Conservation (phyloP, 371 early-diverging fungal genomes). For the Circinella umbellata region DNA sequence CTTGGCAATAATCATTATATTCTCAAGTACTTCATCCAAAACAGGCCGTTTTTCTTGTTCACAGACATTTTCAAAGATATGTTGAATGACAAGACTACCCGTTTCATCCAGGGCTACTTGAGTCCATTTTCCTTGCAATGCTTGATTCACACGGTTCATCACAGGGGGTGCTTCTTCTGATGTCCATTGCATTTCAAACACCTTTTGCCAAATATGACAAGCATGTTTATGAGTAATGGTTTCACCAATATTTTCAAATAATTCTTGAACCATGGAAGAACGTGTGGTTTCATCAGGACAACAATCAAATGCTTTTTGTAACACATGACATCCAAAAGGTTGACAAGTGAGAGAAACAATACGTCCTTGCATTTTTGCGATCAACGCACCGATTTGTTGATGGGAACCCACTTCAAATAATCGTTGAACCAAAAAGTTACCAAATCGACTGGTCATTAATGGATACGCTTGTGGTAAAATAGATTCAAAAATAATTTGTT, state of each 20-base stretch:
- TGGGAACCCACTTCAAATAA: slow-evolving; percentile 70
- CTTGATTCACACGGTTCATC: slow-evolving; percentile 64
- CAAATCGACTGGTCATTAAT: slow-evolving; percentile 78
- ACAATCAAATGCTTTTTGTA: slow-evolving; percentile 77
- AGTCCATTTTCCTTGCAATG: slow-evolving; percentile 67
- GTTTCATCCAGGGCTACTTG: slow-evolving; percentile 79
- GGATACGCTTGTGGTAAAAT: slow-evolving; percentile 60
- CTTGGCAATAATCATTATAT: slow-evolving; percentile 64
- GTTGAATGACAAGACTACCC: slow-evolving; percentile 81
- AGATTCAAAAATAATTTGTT: slow-evolving; percentile 63
- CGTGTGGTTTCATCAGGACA: slow-evolving; percentile 64
- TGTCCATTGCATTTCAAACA: slow-evolving; percentile 73
- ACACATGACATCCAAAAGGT: slow-evolving; percentile 81
- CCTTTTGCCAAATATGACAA: slow-evolving; percentile 83
- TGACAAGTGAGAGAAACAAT: slow-evolving; percentile 70
- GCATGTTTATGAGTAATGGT: slow-evolving; percentile 80
- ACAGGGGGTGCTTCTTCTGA: slow-evolving; percentile 49
- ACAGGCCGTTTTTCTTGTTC: slow-evolving; percentile 68
- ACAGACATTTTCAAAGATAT: slow-evolving; percentile 75
- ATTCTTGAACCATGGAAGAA: slow-evolving; percentile 61
- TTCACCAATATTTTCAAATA: slow-evolving; percentile 65
- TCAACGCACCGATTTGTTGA: slow-evolving; percentile 62
- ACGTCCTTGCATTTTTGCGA: slow-evolving; percentile 66
- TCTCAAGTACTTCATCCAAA: slow-evolving; percentile 62
- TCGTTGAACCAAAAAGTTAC: slow-evolving; percentile 80